These are phyloP conservation scores for Dianthus caryophyllus DNA, from an alignment of 148 eudicot genomes.

Conservation along the genomic window DNA sequence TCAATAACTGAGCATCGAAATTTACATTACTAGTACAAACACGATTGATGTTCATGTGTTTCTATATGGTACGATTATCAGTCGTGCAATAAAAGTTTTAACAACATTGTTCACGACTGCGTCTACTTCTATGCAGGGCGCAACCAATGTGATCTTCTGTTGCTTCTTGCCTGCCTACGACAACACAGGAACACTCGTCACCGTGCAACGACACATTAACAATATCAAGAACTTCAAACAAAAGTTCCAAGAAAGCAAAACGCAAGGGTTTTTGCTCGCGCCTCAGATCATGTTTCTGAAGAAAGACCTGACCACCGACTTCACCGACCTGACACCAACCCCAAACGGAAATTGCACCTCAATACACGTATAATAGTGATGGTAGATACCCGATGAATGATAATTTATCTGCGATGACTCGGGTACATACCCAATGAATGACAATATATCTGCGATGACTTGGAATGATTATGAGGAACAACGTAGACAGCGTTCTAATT, in stretches of 20 bases:
- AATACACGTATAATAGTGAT: neutral
- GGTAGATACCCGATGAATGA: too few species aligned
- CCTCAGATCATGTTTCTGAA: neutral
- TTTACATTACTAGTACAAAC: too few species aligned
- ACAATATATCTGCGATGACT: neutral
- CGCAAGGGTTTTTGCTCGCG: constrained; percentile 1
- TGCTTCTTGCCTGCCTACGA: neutral
- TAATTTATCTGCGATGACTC: too few species aligned
- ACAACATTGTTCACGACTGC: too few species aligned
- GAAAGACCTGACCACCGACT: neutral
- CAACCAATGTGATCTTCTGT: neutral
- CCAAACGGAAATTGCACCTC: neutral
- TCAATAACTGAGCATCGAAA: too few species aligned
- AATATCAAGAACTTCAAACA: neutral
- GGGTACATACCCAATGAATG: constrained; percentile 5
- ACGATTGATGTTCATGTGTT: too few species aligned
- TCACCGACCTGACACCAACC: neutral
- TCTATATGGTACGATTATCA: too few species aligned
- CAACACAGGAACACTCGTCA: too few species aligned
- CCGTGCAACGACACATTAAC: neutral
- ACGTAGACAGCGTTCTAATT: neutral
- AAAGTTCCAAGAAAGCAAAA: neutral
- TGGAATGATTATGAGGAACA: neutral
- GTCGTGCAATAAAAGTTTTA: too few species aligned
- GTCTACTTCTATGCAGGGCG: constrained; percentile 4